Evolutionary conservation across 768 basidiomycete genomes (phyloP).

Genomic region (Kwoniella heveanensis): DNA sequence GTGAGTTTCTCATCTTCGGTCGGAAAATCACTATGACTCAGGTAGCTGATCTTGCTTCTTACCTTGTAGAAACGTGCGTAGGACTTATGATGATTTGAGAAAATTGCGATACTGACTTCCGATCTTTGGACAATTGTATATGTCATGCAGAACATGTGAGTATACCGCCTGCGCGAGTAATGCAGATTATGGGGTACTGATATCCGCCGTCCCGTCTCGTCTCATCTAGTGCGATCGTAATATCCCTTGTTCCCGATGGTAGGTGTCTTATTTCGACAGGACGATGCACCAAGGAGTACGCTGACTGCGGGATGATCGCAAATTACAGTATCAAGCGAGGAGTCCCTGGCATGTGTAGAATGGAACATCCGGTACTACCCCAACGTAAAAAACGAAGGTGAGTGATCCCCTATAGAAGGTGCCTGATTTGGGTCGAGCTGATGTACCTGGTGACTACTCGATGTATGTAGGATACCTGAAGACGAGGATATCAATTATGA

Average conservation of each 20-base stretch:
- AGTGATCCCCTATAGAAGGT: too few species aligned
- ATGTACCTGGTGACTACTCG: background rate
- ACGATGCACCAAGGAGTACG: background rate
- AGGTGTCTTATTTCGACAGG: conserved; percentile 6
- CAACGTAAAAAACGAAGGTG: conserved; percentile 40
- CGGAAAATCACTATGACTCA: too few species aligned
- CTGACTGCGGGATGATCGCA: background rate
- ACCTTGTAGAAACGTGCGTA: conserved; percentile 44
- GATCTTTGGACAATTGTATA: too few species aligned
- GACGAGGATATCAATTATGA: conserved; percentile 41
- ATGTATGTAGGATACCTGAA: conserved; percentile 22
- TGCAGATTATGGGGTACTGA: too few species aligned
- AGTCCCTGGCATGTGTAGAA: conserved; percentile 47
- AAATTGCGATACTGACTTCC: too few species aligned
- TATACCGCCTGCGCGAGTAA: background rate
- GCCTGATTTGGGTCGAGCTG: too few species aligned
- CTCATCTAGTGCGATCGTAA: conserved; percentile 54
- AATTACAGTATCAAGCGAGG: conserved; percentile 46
- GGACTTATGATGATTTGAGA: too few species aligned
- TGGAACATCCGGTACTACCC: conserved; percentile 47
- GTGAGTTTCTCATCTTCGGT: too few species aligned
- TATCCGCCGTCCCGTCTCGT: too few species aligned
- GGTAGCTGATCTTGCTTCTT: conserved; percentile 11
- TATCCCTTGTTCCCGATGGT: conserved; percentile 53
- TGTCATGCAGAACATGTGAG: conserved; percentile 47